phyloP scores from a whole-genome alignment of 495 filamentous ascomycete genomes.

The Xylaria venustula region DNA sequence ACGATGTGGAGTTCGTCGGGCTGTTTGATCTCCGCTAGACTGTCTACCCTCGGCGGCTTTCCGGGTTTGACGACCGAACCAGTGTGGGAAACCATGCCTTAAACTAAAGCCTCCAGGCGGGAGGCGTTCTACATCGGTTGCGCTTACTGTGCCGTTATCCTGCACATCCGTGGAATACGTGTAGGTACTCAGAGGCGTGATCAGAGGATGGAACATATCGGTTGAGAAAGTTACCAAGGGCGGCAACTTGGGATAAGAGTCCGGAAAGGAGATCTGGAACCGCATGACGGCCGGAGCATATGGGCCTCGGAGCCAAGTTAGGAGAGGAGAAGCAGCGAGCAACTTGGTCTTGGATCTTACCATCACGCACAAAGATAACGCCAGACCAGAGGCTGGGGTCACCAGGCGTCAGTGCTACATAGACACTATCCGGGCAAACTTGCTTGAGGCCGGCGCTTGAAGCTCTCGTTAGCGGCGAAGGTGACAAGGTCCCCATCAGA shows the following conservation, averaged over 20 bases:
- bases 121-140: constrained; percentile 74
- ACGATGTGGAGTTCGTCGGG: constrained; percentile 22
- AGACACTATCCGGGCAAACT: constrained; percentile 79
- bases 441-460: constrained; percentile 75
- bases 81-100: constrained; percentile 82
- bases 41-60: constrained; percentile 19
- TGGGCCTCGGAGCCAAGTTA: constrained; percentile 57
- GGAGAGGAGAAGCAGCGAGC: neutral
- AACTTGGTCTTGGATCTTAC: constrained; percentile 42
- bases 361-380: constrained; percentile 86
- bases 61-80: constrained; percentile 61
- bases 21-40: constrained; percentile 25
- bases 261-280: constrained; percentile 85
- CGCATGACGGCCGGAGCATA: constrained; percentile 86
- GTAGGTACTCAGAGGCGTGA: constrained; percentile 86
- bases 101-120: constrained; percentile 87
- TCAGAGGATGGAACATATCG: constrained; percentile 91
- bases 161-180: constrained; percentile 77
- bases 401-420: constrained; percentile 77
- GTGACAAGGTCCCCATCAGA: neutral
- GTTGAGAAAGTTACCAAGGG: constrained; percentile 84
- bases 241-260: constrained; percentile 73
- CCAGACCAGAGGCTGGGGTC: constrained; percentile 81
- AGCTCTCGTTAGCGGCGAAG: constrained; percentile 13
- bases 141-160: constrained; percentile 70